Evolutionary conservation across 1,139 yeast genomes (phyloP), one percentile per base, ranked within the genome.

Genomic region (Blastobotrys serpentis): DNA sequence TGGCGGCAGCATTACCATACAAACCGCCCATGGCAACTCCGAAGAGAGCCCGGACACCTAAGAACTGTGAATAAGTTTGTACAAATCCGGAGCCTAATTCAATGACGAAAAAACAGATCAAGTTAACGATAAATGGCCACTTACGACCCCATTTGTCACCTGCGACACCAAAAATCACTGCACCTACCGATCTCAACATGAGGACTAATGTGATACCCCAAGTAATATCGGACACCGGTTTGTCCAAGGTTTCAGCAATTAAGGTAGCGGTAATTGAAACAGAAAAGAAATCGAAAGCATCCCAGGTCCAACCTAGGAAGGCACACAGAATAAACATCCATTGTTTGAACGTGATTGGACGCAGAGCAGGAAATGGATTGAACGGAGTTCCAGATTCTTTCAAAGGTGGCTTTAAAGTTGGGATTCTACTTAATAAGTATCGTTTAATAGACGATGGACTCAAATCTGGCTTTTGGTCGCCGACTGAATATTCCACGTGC

Each of bases 241-340:
- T 74, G 51, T 71, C 71, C 50, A 85, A 75, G 32, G 78, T 71
- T 26, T 62, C 56, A 3, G 92, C 87, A 47, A 85, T 73, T 7
- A 66, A 69, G 1, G 79, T 56, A 16, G 82, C 82, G 53, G 82
- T 77, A 40, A 83, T 72, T 4, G 86, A 78, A 10, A 84, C 84
- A 25, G 84, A 74, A 64, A 85, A 86, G 66, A 82, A 86, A 66
- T 85, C 94, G 65, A 84, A 75, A 2, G 94, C 85, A 64, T 85
- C 94, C 77, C 86, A 76, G 3, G 88, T 75, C 94, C 94, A 86
- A 25, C 85, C 87, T 52, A 74, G 62, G 58, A 82, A 81, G 2
- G 88, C 89, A 42, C 82, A 72, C 23, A 72, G 52, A 60, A 84
- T 82, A 64, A 82, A 79, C 47, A 77, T 71, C 87, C 89, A 82